A percentile compares a stretch with the other conserved stretches of the same genome.
Evolutionary conservation across 495 filamentous ascomycete genomes (phyloP).

Genomic region (Geopyxis carbonaria): DNA sequence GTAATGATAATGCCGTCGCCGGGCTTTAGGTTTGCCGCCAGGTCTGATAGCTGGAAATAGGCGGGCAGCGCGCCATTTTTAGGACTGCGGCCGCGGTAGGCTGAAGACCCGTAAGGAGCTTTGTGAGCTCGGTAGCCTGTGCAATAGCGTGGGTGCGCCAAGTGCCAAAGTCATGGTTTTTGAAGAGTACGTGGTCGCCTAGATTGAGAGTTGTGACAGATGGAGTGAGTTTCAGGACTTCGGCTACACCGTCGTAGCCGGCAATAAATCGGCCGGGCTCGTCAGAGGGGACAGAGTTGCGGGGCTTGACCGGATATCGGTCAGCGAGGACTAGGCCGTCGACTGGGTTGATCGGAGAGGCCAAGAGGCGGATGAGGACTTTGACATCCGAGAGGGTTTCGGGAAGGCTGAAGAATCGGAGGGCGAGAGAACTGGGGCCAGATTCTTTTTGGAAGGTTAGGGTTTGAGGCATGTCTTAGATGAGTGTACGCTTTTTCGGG

Average conservation of each 20-base stretch:
- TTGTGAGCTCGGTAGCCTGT: slow-evolving; percentile 43
- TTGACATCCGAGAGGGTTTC: no score
- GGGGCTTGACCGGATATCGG: slow-evolving; percentile 71
- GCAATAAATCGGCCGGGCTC: no score
- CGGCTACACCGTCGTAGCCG: slow-evolving; percentile 86
- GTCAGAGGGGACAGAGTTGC: no score
- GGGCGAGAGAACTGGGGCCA: slow-evolving; percentile 68
- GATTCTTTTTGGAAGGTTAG: slow-evolving; percentile 74
- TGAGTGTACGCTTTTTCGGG: no score
- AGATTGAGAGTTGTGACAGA: slow-evolving; percentile 32
- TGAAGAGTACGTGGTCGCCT: slow-evolving; percentile 89
- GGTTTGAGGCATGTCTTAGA: no score
- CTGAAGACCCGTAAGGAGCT: slow-evolving; percentile 36
- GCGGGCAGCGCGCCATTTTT: slow-evolving; percentile 56
- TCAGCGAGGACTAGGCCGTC: slow-evolving; percentile 95
- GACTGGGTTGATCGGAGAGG: slow-evolving; percentile 85
- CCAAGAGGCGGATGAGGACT: slow-evolving; percentile 58
- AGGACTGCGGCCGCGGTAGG: no score
- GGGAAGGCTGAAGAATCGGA: slow-evolving; percentile 58
- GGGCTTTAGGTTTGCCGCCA: slow-evolving; percentile 44
- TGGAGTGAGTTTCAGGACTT: slow-evolving; percentile 51
- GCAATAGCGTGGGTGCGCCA: slow-evolving; percentile 79
- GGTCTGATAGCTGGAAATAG: slow-evolving; percentile 80
- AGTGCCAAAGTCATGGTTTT: slow-evolving; percentile 61
- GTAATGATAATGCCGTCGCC: slow-evolving; percentile 92